These are phyloP conservation scores for Aspergillus olivimuriae DNA, from an alignment of 495 filamentous ascomycete species.

Conservation along the genomic window DNA sequence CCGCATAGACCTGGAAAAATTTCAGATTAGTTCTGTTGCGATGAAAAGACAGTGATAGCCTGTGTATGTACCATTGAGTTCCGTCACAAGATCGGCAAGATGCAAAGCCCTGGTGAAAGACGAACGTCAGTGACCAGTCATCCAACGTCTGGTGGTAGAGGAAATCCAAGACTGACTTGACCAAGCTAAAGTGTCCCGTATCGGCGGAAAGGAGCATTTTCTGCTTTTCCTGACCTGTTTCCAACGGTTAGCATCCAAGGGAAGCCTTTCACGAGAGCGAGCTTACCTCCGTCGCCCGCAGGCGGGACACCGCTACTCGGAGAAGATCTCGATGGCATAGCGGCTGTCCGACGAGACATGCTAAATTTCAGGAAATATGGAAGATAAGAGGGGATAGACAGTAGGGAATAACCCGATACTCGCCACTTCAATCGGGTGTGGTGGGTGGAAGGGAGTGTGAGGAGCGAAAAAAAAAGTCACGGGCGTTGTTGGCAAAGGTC, in stretches of 20 bases:
- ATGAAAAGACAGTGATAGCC: too few species aligned
- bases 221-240: conserved; percentile 72
- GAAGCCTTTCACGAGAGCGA: conserved; percentile 5
- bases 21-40: too few species aligned
- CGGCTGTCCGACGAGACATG: conserved; percentile 43
- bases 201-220: conserved; percentile 71
- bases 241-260: conserved; percentile 15
- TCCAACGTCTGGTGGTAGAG: background rate
- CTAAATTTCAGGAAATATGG: conserved; percentile 17
- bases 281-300: conserved; percentile 37
- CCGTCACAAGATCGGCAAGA: conserved; percentile 91
- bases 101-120: conserved; percentile 64
- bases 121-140: conserved; percentile 12
- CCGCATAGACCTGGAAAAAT: conserved; percentile 53
- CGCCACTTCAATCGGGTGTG: background rate
- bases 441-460: conserved; percentile 6
- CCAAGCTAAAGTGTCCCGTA: conserved; percentile 72
- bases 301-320: conserved; percentile 27
- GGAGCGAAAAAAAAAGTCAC: conserved; percentile 18
- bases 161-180: conserved; percentile 46
- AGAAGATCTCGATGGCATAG: conserved; percentile 33
- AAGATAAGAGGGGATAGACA: conserved; percentile 2
- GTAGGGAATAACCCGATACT: too few species aligned
- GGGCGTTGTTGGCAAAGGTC: conserved; percentile 25
- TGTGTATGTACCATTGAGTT: conserved; percentile 69